Conservation (phyloP, 345 rosid species). For the Trapa bicornis region DNA sequence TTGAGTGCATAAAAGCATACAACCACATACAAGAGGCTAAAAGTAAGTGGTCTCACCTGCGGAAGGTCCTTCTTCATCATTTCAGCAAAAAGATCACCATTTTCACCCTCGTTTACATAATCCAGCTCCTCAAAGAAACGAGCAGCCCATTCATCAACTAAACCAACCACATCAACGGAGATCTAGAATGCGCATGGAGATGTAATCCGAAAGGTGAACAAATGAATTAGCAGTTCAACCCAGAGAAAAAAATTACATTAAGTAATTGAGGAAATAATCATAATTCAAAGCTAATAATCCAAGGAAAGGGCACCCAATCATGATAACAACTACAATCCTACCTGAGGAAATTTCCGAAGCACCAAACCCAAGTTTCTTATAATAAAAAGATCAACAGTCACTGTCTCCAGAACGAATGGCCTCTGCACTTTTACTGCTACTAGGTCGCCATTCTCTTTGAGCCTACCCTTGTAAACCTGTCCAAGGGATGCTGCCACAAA, state of each 20-base stretch:
- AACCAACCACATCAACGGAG: constrained; percentile 82
- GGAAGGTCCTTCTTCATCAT: constrained; percentile 98
- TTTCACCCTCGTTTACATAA: constrained; percentile 90
- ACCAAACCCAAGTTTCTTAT: constrained; percentile 75
- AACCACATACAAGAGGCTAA: neutral
- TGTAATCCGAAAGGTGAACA: neutral
- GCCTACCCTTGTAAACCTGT: constrained; percentile 84
- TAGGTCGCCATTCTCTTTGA: constrained; percentile 79
- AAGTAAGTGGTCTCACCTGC: constrained; percentile 44
- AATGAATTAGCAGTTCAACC: neutral
- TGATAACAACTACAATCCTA: constrained; percentile 16
- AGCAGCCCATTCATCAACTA: constrained; percentile 99
- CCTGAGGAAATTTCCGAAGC: constrained; percentile 93
- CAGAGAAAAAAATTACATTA: neutral
- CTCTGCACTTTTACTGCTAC: constrained; percentile 97
- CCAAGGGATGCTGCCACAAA: constrained; percentile 76
- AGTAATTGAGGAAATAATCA: neutral
- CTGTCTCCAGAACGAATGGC: constrained; percentile 95
- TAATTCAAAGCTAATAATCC: neutral
- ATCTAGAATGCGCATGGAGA: constrained; percentile 25
- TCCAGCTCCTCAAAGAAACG: constrained; percentile 97
- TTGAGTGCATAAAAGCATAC: neutral
- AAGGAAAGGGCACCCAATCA: neutral
- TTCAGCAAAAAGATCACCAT: constrained; percentile 81
- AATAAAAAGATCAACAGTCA: constrained; percentile 73